These are phyloP conservation scores for Calonectria fujianensis DNA, from an alignment of 2,329 filamentous ascomycete genomes.

Conservation along the genomic window DNA sequence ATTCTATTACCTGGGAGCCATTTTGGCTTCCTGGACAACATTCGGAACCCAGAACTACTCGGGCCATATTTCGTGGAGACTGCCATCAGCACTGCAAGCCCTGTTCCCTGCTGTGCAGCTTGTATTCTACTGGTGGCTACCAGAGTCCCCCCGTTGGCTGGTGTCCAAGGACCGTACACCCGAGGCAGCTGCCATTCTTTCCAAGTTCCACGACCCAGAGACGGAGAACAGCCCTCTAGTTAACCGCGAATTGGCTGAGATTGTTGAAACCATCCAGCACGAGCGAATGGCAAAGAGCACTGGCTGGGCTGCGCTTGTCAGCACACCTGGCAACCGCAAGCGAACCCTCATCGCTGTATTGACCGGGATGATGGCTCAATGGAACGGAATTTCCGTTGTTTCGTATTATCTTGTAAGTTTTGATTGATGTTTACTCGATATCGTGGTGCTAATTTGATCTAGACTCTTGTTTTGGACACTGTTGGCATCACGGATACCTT, in stretches of 20 bases:
- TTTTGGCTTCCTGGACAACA: conserved; percentile 62
- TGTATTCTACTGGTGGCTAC: conserved; percentile 59
- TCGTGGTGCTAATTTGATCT: conserved; percentile 34
- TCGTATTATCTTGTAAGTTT: background rate
- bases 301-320: conserved; percentile 53
- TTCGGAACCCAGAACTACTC: conserved; percentile 57
- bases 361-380: conserved; percentile 57
- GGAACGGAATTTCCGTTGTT: conserved; percentile 50
- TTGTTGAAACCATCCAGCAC: conserved; percentile 59
- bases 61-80: conserved; percentile 55
- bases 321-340: conserved; percentile 62
- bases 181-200: conserved; percentile 69
- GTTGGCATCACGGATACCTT: conserved; percentile 62
- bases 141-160: conserved; percentile 72
- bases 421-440: background rate
- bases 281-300: conserved; percentile 58
- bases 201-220: conserved; percentile 63
- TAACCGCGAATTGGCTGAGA: conserved; percentile 62
- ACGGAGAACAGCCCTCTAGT: conserved; percentile 63
- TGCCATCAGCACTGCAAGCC: conserved; percentile 55
- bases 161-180: conserved; percentile 68
- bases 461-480: conserved; percentile 61
- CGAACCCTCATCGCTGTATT: conserved; percentile 50
- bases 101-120: conserved; percentile 64
- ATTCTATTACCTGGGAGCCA: conserved; percentile 61